Conservation (phyloP, 768 basidiomycete genomes). For the Multifurca ochricompacta region DNA sequence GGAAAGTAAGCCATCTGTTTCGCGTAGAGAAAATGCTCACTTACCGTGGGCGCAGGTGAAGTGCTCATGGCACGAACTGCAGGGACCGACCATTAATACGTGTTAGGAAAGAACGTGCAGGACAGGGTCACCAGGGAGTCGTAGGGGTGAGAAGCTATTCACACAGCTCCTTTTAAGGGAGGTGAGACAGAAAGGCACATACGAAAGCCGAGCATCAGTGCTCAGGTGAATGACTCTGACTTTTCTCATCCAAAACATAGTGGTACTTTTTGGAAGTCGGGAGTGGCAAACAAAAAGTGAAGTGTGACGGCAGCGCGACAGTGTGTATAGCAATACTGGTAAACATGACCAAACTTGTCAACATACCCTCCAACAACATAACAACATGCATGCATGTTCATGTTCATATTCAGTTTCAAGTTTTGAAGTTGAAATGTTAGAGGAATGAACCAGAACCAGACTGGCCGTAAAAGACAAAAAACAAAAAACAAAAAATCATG, state of each 20-base stretch:
- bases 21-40: background rate
- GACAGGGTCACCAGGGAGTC: background rate
- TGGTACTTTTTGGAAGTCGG: too few relatives aligned
- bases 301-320: background rate
- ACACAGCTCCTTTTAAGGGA: background rate
- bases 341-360: too few relatives aligned
- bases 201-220: background rate
- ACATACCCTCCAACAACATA: too few relatives aligned
- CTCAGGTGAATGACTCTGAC: background rate
- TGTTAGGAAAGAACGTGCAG: background rate
- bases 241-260: background rate
- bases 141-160: background rate
- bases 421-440: too few relatives aligned
- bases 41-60: background rate
- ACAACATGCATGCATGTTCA: too few relatives aligned
- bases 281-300: background rate
- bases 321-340: too few relatives aligned
- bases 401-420: too few relatives aligned
- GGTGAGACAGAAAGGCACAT: background rate
- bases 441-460: too few relatives aligned
- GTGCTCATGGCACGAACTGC: background rate
- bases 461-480: too few relatives aligned
- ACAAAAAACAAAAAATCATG: too few relatives aligned
- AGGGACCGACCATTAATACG: background rate
- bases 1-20: background rate